Base-by-base conservation (phyloP, 495 filamentous ascomycete genomes). In the Viridothelium virens region DNA sequence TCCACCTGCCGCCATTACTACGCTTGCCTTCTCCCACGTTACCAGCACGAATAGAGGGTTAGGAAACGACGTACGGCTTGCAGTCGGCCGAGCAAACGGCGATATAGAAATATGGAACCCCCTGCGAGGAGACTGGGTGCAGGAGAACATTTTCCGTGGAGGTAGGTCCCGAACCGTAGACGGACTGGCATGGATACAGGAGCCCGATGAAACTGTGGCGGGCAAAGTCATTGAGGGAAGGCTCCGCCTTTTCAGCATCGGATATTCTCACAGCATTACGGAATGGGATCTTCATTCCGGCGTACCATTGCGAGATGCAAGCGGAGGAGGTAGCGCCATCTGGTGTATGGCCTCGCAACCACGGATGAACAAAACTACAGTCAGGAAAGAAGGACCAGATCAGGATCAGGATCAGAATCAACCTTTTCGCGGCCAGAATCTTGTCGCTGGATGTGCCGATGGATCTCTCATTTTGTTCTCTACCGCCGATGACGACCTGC, bases 81-180 rank as follows among this genome's bases (percentile, higher is more conserved):
- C 94, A 12, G 83, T 99, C 70, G 94, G 94, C 62, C 87, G 94
- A 68, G 88, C 91, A 56, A 97, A 97, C 75, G 94, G 94, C 71
- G 91, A 96, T 72, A 94, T 99, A 70, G 94, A 97, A 78, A 92
- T 99, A 67, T 99, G 95, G 95, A 96, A 96, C 75, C 94, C 95
- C 6, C 76, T 89, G 66, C 84, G 84, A 68, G 92, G 92, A 14
- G 77, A 83, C 59, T 99, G 94, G 94, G 82, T 89, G 71, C 94
- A 97, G 71, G 94, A 99, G 78, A 87, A 85, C 14, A 85, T 89
- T 46, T 85, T 97, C 9, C 83, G 82, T 46, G 94, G 94, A 67
- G 94, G 92, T 63, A 87, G 90, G 65, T 90, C 91, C 70, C 80
- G 91, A 62, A 92, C 90, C 66, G 89, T 96, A 65, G 94, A 97